Evolutionary conservation across 176 grass and related monocot genomes (phyloP), one percentile per base, ranked within the genome.

Genomic region (Ananas comosus): DNA sequence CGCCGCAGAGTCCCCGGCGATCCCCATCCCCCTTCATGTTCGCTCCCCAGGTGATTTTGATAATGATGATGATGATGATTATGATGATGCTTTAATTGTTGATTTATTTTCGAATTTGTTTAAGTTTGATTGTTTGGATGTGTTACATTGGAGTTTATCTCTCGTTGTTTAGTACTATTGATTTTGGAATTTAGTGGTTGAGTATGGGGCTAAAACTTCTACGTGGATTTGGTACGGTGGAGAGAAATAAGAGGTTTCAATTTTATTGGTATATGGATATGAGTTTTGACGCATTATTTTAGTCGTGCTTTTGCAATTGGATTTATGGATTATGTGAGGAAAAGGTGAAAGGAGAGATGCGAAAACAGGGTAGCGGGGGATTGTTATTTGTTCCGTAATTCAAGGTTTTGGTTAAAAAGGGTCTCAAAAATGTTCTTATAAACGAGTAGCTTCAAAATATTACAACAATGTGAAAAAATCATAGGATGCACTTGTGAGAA

Each of bases 11-110:
- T 49, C 63, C 63, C 12, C 63, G 49, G 49, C 23, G 10, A 12
- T 53, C 49, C 49, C 72, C 11, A 10, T 66, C 63, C 6, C 73
- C 73, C 33, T n/a, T 51, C 63, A 42, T 75, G 61, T 66, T 65
- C 49, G 24, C 73, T 33, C 61, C 73, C 14, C 73, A 75, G 73
- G 73, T 75, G 53, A 6, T 57, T 42, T 59, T 75, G 53, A 6
- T 57, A 4, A 42, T 33, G 29, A 33, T 22, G 17, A 21, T 63
- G 18, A 63, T 63, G 1, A 4, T 75, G 18, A 63, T 63, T 0
- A 4, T 75, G 29, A 33, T 21, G 18, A 2, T 63, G 2, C 3
- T 16, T 12, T 66, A 33, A 9, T 66, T 48, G 14, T 64, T 22
- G 14, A 10, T 64, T 64, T 21, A 22, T 64, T 66, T 66, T 7